Base-by-base conservation (phyloP, 1,284 basidiomycete genomes). In the Ceratobasidium sp. region DNA sequence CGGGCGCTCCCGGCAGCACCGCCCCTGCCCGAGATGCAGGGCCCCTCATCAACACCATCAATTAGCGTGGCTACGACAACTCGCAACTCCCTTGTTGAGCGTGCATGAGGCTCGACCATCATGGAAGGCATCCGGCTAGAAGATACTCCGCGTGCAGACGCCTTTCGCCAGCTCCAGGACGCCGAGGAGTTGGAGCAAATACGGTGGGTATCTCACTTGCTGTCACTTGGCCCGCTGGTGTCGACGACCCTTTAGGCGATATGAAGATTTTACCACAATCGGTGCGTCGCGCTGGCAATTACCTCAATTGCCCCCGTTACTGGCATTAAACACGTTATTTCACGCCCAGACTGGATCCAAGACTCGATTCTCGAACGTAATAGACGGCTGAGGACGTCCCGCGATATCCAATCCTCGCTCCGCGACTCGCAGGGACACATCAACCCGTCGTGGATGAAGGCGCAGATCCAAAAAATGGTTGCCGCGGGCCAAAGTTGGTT, bases 331-430 rank as follows among this genome's bases (percentile, higher is more conserved):
- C 75, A 49, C 14, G 41, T 56, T 62, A 49, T 58, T 74, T 59
- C 34, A 22, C 73, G 31, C 27, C n/a, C 77, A 89, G 95, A 98
- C 82, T 98, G 95, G 96, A 93, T 98, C 74, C 93, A 97, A 80
- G 96, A 98, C 83, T 94, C 95, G 1, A 89, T 96, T 68, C 87
- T 93, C 48, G 95, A 98, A 79, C 86, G 94, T 37, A 92, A 91
- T 76, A 84, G 91, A 79, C 87, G 93, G 51, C 84, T 92, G 78
- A 86, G 89, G 75, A 86, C 87, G 76, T 84, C 87, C 8, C 83
- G 85, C 74, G 84, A 84, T 66, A 79, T 85, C n/a, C 84, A 86
- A 59, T 80, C 83, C 11, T 83, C 87, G 19, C 82, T 86, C 74
- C 86, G 87, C 62, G 86, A 86, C 9, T 85, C 86, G 64, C 84